phyloP scores from a whole-genome alignment of 2,329 filamentous ascomycete species.

The Bipolaris victoriae region DNA sequence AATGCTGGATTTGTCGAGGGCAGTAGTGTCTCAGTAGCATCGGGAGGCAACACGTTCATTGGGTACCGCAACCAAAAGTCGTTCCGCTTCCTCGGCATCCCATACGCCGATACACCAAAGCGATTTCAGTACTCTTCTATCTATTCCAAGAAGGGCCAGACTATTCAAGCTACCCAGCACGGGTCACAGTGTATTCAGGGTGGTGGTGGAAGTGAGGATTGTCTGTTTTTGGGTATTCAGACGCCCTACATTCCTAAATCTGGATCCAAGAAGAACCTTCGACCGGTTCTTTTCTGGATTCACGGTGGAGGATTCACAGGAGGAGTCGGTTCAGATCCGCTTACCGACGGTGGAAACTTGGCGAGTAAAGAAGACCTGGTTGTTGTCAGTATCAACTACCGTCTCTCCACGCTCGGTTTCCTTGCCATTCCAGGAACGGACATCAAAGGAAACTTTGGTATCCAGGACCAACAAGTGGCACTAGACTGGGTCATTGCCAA shows the following conservation, averaged over 20 bases:
- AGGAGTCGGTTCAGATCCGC: conserved; percentile 49
- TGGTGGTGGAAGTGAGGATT: conserved; percentile 54
- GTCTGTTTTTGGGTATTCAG: conserved; percentile 58
- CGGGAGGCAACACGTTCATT: conserved; percentile 54
- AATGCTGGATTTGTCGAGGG: conserved; percentile 33
- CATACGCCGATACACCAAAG: conserved; percentile 52
- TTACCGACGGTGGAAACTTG: conserved; percentile 62
- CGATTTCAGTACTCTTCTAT: conserved; percentile 56
- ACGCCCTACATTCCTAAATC: conserved; percentile 49
- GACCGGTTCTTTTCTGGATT: conserved; percentile 60
- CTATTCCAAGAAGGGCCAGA: conserved; percentile 55
- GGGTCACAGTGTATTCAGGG: conserved; percentile 54
- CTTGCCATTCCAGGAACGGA: conserved; percentile 62
- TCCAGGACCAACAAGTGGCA: conserved; percentile 59
- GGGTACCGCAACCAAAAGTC: conserved; percentile 62
- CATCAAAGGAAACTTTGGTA: conserved; percentile 62
- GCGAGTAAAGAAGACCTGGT: conserved; percentile 66
- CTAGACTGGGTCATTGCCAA: conserved; percentile 57
- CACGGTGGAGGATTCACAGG: conserved; percentile 64
- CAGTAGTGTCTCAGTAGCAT: conserved; percentile 48
- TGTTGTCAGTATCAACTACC: conserved; percentile 66
- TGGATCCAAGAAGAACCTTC: conserved; percentile 49
- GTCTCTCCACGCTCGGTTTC: conserved; percentile 64
- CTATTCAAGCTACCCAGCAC: conserved; percentile 55
- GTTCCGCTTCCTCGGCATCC: conserved; percentile 54